Evolutionary conservation across 306 rosid genomes (phyloP), one percentile per base, ranked within the genome.

Genomic region (Calophaca sinica): DNA sequence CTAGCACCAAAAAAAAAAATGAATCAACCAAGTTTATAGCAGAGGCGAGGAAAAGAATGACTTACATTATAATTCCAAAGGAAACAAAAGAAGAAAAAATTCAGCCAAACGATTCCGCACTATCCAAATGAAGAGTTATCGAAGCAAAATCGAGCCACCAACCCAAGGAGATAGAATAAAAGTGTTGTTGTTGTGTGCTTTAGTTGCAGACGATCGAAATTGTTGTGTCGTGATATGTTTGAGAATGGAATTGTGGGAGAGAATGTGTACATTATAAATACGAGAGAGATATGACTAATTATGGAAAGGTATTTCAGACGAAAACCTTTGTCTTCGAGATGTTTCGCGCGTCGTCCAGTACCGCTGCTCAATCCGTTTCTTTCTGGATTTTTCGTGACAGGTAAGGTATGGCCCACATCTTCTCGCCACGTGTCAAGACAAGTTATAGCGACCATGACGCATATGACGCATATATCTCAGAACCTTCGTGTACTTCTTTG

Each of bases 101-200:
- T 52, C 85, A 75, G 68, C 96, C 82, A 74, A 75, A 70, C 85
- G 70, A 75, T 76, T 83, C 89, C 93, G 7, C 78, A 28, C 82
- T 49, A 84, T 89, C 97, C 91, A 49, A 78, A 44, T 85, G 73
- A 83, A 66, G 6, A 75, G 75, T 20, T 84, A 59, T 77, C 93
- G 7, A 83, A 31, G 6, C 80, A 31, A 78, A 64, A 79, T 68
- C 93, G 7, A 45, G 73, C 93, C 96, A 82, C 93, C 45, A 88
- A 82, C 93, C 93, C 74, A 59, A 61, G 63, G 65, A 5, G 59
- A 2, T 12, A 46, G 54, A 33, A 51, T 20, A 32, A 38, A 33
- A 45, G 20, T 6, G 5, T 4, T 55, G 60, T 63, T 51, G 60
- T 63, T 51, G 72, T 33, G 3, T 13, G 74, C 66, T 54, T 44